Evolutionary conservation across 345 rosid genomes (phyloP).

Genomic region (Microthlaspi erraticum): DNA sequence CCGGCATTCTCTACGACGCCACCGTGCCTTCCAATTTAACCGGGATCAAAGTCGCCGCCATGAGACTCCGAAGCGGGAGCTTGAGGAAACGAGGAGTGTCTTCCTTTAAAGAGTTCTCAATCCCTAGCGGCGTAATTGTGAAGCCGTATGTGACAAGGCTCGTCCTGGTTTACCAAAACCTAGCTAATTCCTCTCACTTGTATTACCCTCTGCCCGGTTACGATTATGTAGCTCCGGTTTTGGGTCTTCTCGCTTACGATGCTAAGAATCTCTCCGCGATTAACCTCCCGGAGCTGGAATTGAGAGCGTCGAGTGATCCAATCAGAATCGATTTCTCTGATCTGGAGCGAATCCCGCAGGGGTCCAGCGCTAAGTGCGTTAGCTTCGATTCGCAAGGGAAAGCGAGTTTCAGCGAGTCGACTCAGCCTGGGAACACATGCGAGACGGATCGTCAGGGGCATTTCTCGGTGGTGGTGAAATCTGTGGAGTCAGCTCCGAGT

Average conservation of each 20-base stretch:
- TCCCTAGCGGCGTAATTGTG: constrained; percentile 59
- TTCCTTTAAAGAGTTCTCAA: constrained; percentile 61
- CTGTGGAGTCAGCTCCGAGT: constrained; percentile 54
- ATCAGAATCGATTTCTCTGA: constrained; percentile 65
- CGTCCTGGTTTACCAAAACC: constrained; percentile 83
- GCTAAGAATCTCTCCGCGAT: constrained; percentile 70
- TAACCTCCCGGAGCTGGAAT: constrained; percentile 54
- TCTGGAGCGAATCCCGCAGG: constrained; percentile 55
- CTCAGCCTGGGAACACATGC: constrained; percentile 60
- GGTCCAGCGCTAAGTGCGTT: constrained; percentile 70
- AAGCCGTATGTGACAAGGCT: constrained; percentile 79
- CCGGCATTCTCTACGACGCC: constrained; percentile 70
- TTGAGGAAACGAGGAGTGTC: constrained; percentile 59
- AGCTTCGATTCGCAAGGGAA: constrained; percentile 66
- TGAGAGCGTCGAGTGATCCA: constrained; percentile 57
- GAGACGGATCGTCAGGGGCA: constrained; percentile 70
- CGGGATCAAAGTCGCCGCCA: constrained; percentile 71
- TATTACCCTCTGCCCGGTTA: constrained; percentile 69
- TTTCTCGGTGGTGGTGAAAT: constrained; percentile 80
- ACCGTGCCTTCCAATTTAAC: constrained; percentile 66
- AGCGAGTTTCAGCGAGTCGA: constrained; percentile 58
- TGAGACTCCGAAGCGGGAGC: constrained; percentile 94
- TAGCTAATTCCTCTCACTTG: constrained; percentile 72
- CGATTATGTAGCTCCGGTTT: constrained; percentile 67
- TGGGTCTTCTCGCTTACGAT: constrained; percentile 84